A percentile compares a stretch with the other conserved stretches of the same genome.
These are phyloP conservation scores for Dictyostelium firmibasis DNA, from an alignment of 78 protist species.

Conservation along the genomic window DNA sequence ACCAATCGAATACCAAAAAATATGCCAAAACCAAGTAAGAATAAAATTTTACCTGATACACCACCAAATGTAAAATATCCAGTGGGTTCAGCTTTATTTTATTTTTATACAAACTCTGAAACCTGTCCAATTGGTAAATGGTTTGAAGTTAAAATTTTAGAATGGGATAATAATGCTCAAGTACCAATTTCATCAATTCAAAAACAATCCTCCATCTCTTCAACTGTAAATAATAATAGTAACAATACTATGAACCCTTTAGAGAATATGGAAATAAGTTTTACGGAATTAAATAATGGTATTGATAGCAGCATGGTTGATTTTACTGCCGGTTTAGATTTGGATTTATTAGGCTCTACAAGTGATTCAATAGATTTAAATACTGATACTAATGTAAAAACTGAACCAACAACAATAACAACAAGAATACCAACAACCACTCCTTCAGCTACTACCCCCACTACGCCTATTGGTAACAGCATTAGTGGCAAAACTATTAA, in stretches of 20 bases:
- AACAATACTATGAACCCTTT: background rate
- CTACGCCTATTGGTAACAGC: too few species aligned
- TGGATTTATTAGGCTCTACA: background rate
- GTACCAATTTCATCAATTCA: background rate
- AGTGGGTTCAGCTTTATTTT: slow-evolving; percentile 53
- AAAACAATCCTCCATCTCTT: background rate
- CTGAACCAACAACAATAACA: background rate
- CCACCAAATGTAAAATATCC: slow-evolving; percentile 13
- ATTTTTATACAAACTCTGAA: slow-evolving; percentile 50
- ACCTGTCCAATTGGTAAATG: slow-evolving; percentile 52
- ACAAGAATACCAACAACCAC: background rate
- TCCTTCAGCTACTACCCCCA: background rate
- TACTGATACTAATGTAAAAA: background rate
- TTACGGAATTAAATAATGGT: background rate
- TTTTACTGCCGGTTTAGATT: background rate
- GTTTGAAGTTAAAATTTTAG: slow-evolving; percentile 71
- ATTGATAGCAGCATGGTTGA: background rate
- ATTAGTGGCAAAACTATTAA: background rate
- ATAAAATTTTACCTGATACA: background rate
- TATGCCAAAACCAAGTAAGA: slow-evolving; percentile 18
- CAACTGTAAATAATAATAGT: background rate
- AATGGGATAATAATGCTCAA: slow-evolving; percentile 8
- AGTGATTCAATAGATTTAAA: background rate
- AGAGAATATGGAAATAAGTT: background rate
- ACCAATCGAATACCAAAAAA: slow-evolving; percentile 40